Base-by-base conservation (phyloP, 2,329 filamentous ascomycete genomes). In the Ophidiomyces ophidiicola region DNA sequence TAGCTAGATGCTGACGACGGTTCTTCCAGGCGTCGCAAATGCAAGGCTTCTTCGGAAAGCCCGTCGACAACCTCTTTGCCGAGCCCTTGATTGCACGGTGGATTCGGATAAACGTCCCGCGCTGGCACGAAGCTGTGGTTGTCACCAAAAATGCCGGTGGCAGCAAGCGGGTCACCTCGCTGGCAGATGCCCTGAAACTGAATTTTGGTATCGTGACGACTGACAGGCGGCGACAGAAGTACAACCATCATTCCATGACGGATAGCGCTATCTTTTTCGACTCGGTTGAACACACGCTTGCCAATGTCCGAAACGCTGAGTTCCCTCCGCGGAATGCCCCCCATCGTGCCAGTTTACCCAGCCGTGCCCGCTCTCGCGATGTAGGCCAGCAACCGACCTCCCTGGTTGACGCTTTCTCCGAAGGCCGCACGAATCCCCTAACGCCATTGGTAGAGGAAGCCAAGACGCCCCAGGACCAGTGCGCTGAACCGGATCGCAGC, bases 41-140 rank as follows among this genome's bases (percentile, higher is more conserved):
- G 85, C 90, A 98, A 65, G 90, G 90, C 43, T 98, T 98, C 67
- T 98, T 98, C 72, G 83, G 83, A 56, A 94, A 88, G 51, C 90
- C 90, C 0, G 88, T 98, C 44, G 90, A 98, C 63, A 96, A 98
- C 56, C 78, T 98, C 38, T 85, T 94, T 52, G 90, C 90, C 36
- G 90, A 98, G 60, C 88, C 90, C 11, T 73, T 96, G 47, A 85
- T 98, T 53, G 86, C 88, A 39, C 82, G 85, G 51, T 98, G 90
- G 90, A 93, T 98, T 53, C 80, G 81, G 44, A 76, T 80, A 59
- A 90, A 94, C 56, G 80, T 98, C 26, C 70, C 76, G 10, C 76
- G 82, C 48, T 98, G 90, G 90, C 76, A 71, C 46, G 58, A 94
- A 50, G 86, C 85, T 6, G 90, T 98, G 5, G 87, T 94, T 11